Conservation (phyloP, 75 land plant species). For the Pseudotsuga menziesii region DNA sequence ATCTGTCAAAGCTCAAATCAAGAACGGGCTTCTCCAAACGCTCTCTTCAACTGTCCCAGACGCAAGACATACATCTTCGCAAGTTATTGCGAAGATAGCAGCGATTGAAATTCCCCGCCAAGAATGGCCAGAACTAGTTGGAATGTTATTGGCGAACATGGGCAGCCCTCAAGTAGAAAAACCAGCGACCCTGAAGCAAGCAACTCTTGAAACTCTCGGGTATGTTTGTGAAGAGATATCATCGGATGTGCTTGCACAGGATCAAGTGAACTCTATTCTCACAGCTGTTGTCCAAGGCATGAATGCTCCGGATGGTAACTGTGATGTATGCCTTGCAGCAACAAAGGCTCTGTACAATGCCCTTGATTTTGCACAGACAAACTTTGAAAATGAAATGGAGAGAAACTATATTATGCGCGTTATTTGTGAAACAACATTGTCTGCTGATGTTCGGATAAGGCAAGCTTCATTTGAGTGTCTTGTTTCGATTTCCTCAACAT, state of each 20-base stretch:
- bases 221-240: slow-evolving; percentile 83
- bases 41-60: slow-evolving; percentile 49
- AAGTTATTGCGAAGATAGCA: slow-evolving; percentile 76
- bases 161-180: slow-evolving; percentile 21
- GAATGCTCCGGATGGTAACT: slow-evolving; percentile 28
- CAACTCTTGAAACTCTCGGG: slow-evolving; percentile 72
- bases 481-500: slow-evolving; percentile 61
- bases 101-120: slow-evolving; percentile 61
- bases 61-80: slow-evolving; percentile 72
- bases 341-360: slow-evolving; percentile 73
- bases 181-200: slow-evolving; percentile 43
- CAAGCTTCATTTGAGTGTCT: slow-evolving; percentile 75
- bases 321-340: slow-evolving; percentile 66
- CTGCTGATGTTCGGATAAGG: slow-evolving; percentile 50
- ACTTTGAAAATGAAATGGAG: slow-evolving; percentile 79
- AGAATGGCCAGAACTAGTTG: slow-evolving; percentile 70
- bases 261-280: slow-evolving; percentile 73
- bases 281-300: slow-evolving; percentile 85
- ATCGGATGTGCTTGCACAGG: slow-evolving; percentile 60
- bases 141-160: slow-evolving; percentile 51
- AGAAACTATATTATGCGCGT: slow-evolving; percentile 72
- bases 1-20: slow-evolving; percentile 41
- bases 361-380: slow-evolving; percentile 75
- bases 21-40: slow-evolving; percentile 43
- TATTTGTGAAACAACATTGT: slow-evolving; percentile 60